Percentiles rank a stretch among this genome's conserved stretches.
Conservation (phyloP, 2,329 filamentous ascomycete species). For the Hypocrella siamensis region DNA sequence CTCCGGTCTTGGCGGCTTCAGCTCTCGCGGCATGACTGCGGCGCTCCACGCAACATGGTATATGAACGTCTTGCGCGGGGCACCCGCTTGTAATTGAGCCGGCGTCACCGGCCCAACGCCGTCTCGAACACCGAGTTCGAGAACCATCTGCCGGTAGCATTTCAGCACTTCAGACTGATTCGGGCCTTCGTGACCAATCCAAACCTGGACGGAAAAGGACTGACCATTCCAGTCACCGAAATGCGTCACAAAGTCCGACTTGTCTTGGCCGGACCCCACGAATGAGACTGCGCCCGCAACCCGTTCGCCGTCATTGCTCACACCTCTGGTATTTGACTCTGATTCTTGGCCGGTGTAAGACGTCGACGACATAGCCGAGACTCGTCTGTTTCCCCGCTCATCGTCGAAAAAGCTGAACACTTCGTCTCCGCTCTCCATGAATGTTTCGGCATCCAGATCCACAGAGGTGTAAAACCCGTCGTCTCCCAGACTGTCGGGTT, state of each 20-base stretch:
- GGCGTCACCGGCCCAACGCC: conserved; percentile 30
- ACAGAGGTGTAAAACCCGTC: conserved; percentile 16
- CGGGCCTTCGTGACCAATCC: conserved; percentile 25
- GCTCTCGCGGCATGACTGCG: conserved; percentile 20
- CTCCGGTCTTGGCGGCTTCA: conserved; percentile 12
- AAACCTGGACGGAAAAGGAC: conserved; percentile 18
- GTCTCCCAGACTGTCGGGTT: conserved; percentile 21
- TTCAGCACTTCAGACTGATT: conserved; percentile 22
- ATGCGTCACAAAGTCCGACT: conserved; percentile 10
- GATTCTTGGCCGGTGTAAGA: not conserved
- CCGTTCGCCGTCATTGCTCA: too few species aligned
- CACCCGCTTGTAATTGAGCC: conserved; percentile 32
- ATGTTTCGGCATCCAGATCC: conserved; percentile 23
- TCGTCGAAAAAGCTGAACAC: conserved; percentile 30
- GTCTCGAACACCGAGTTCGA: conserved; percentile 18
- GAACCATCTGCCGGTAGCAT: conserved; percentile 30
- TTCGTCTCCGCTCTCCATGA: conserved; percentile 22
- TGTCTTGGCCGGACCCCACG: conserved; percentile 6
- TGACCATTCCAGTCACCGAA: conserved; percentile 12
- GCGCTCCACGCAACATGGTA: conserved; percentile 38
- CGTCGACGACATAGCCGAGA: conserved; percentile 3
- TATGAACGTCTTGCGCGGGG: conserved; percentile 26
- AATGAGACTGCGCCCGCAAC: not conserved
- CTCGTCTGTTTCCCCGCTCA: conserved; percentile 5
- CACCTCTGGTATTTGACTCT: too few species aligned